These are phyloP conservation scores for Aquilaria malaccensis DNA, from an alignment of 345 rosid genomes.

Conservation along the genomic window DNA sequence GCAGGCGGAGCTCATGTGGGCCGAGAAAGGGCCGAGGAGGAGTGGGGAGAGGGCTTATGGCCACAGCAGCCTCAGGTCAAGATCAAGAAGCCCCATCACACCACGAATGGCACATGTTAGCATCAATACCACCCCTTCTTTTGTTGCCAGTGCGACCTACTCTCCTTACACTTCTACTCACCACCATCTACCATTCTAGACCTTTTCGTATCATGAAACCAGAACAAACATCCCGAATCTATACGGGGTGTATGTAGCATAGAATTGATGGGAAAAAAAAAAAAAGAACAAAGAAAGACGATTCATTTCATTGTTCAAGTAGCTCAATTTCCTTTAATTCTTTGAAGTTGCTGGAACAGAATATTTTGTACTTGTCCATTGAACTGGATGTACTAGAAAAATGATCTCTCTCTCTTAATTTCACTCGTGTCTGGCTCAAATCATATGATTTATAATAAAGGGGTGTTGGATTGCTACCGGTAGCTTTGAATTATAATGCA, in stretches of 20 bases:
- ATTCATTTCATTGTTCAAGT: not conserved
- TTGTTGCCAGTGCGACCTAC: conserved; percentile 20
- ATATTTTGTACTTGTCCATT: not conserved
- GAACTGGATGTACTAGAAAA: not conserved
- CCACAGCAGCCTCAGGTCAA: conserved; percentile 18
- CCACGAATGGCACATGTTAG: conserved; percentile 9
- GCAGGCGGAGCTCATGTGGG: conserved; percentile 61
- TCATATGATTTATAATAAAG: too few relatives aligned
- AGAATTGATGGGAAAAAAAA: not conserved
- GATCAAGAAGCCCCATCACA: conserved; percentile 21
- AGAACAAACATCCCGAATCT: too few relatives aligned
- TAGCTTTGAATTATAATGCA: too few relatives aligned
- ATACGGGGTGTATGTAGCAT: not conserved
- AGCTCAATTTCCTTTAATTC: not conserved
- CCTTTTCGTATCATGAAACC: not conserved
- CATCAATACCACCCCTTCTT: conserved; percentile 20
- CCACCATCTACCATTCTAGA: conserved; percentile 29
- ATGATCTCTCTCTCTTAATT: too few relatives aligned
- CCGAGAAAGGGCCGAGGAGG: conserved; percentile 58
- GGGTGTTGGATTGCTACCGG: too few relatives aligned
- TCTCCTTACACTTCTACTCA: conserved; percentile 23
- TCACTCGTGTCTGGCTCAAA: too few relatives aligned
- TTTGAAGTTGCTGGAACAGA: conserved; percentile 1
- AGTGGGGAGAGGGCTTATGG: conserved; percentile 26
- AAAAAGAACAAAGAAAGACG: not conserved